Conservation (phyloP, 1,284 basidiomycete species). For the Malassezia globosa region DNA sequence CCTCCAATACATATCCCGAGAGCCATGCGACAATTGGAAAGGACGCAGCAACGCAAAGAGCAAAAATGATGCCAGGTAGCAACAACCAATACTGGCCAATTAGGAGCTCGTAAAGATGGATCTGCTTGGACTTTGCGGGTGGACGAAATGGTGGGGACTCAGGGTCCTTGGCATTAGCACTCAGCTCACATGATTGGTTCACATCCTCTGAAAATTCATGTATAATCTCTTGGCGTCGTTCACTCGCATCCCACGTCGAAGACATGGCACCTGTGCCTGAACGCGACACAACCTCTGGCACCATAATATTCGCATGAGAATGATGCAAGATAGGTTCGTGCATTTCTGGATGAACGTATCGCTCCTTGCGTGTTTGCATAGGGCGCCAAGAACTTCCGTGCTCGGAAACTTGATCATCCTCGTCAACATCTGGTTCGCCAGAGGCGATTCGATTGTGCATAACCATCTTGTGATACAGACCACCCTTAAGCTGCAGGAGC, state of each 20-base stretch:
- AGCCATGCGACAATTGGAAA: slow-evolving; percentile 48
- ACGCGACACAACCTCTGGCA: slow-evolving; percentile 2
- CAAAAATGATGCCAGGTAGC: slow-evolving; percentile 22
- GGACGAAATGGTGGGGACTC: not conserved
- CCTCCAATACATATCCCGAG: slow-evolving; percentile 31
- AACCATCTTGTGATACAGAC: slow-evolving; percentile 37
- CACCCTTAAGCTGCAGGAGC: slow-evolving; percentile 23
- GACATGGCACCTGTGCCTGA: not conserved
- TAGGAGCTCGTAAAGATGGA: not conserved
- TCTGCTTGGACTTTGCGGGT: not conserved
- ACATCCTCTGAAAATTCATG: not conserved
- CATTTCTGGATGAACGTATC: not conserved
- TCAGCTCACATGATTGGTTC: not conserved
- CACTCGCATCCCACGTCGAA: slow-evolving; percentile 4
- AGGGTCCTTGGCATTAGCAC: not conserved
- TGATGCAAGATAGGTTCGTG: not conserved
- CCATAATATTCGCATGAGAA: not conserved
- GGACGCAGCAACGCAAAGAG: slow-evolving; percentile 36
- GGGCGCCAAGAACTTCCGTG: slow-evolving; percentile 2
- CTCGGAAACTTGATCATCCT: not conserved
- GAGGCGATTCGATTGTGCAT: slow-evolving; percentile 27
- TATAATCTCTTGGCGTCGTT: not conserved
- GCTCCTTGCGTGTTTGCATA: not conserved
- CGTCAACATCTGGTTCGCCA: not conserved
- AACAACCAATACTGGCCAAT: slow-evolving; percentile 12